Conservation (phyloP, 306 rosid species). For the Fragaria vesca region DNA sequence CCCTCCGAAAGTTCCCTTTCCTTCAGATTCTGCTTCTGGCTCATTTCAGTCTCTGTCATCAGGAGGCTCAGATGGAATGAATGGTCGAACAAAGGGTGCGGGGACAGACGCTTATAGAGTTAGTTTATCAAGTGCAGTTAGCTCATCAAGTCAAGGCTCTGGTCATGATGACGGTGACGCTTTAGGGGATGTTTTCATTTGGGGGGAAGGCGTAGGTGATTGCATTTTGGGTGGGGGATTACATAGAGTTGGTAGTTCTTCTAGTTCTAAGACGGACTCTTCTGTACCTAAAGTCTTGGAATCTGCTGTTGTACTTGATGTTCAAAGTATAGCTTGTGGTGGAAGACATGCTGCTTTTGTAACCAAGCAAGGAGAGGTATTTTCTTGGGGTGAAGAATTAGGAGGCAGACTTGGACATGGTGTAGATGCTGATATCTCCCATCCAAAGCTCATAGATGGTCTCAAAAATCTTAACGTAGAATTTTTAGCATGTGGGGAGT, state of each 20-base stretch:
- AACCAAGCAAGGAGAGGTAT: conserved; percentile 89
- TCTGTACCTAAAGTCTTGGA: conserved; percentile 79
- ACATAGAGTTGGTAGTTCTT: conserved; percentile 53
- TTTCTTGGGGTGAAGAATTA: conserved; percentile 97
- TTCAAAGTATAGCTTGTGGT: conserved; percentile 88
- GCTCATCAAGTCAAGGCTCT: conserved; percentile 98
- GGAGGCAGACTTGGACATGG: conserved; percentile 99
- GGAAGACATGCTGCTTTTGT: conserved; percentile 89
- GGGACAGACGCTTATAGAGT: conserved; percentile 72
- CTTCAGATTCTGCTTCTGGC: conserved; percentile 65
- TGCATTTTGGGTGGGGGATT: conserved; percentile 77
- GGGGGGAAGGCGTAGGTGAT: conserved; percentile 93
- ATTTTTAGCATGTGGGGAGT: conserved; percentile 93
- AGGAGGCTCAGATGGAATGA: conserved; percentile 72
- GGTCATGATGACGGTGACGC: conserved; percentile 89
- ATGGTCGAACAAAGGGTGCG: conserved; percentile 54
- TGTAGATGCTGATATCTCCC: conserved; percentile 80
- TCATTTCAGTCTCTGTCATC: conserved; percentile 69
- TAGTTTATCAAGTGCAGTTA: conserved; percentile 92
- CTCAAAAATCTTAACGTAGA: conserved; percentile 73
- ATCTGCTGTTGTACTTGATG: conserved; percentile 89
- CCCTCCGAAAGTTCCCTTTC: conserved; percentile 65
- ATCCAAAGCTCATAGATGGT: conserved; percentile 88
- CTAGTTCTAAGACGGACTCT: conserved; percentile 62
- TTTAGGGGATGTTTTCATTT: conserved; percentile 87